phyloP scores from a whole-genome alignment of 1,139 yeast genomes.

The Candida tetrigidarum region DNA sequence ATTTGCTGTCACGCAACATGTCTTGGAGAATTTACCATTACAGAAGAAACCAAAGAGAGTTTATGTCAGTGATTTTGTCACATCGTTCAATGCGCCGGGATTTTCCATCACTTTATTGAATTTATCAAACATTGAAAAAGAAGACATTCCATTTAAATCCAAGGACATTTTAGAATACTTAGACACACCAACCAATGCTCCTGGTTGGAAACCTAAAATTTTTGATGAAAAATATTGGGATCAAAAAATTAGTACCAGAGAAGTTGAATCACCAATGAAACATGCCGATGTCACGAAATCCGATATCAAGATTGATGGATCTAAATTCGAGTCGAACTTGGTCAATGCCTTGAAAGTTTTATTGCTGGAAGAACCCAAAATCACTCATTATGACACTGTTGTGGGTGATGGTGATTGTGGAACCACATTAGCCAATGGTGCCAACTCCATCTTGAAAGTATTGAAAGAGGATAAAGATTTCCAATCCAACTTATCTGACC shows the following conservation, averaged over 20 bases:
- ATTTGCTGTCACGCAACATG: constrained; percentile 62
- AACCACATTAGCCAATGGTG: constrained; percentile 84
- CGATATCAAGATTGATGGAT: constrained; percentile 46
- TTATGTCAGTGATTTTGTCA: constrained; percentile 75
- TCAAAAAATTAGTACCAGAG: constrained; percentile 12
- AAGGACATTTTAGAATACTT: constrained; percentile 49
- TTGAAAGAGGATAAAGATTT: constrained; percentile 42
- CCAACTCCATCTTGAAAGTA: constrained; percentile 66
- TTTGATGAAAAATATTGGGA: constrained; percentile 32
- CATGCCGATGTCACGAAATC: constrained; percentile 30
- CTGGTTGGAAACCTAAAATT: constrained; percentile 73
- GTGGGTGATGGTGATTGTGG: constrained; percentile 99
- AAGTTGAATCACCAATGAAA: constrained; percentile 37
- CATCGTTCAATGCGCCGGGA: constrained; percentile 92
- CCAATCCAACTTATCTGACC: constrained; percentile 35
- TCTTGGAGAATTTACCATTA: constrained; percentile 52
- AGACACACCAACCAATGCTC: constrained; percentile 75
- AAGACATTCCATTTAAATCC: constrained; percentile 32
- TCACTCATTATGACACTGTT: constrained; percentile 82
- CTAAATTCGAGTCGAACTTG: constrained; percentile 40
- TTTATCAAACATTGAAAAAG: constrained; percentile 46
- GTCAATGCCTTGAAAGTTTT: constrained; percentile 52
- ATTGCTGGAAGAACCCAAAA: constrained; percentile 70
- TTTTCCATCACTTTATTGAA: constrained; percentile 81
- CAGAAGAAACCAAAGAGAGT: constrained; percentile 60